Percentiles rank a stretch among this genome's conserved stretches.
phyloP scores from a whole-genome alignment of 225 moss, liverwort and hornwort genomes.

The Polytrichum formosum region DNA sequence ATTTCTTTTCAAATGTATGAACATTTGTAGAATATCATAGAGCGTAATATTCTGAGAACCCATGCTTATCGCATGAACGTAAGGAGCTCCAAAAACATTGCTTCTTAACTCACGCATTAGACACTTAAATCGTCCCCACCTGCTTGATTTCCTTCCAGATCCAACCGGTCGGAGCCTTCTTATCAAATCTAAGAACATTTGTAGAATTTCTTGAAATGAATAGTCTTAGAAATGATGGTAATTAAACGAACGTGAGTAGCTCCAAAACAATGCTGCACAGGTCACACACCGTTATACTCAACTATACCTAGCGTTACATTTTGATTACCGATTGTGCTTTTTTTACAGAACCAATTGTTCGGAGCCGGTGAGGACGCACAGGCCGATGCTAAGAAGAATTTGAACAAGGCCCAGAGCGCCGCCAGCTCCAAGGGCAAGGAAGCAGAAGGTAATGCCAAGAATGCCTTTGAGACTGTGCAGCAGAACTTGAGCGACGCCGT shows the following conservation, averaged over 20 bases:
- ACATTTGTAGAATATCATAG: no score
- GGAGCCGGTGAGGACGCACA: slow-evolving; percentile 27
- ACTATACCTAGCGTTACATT: background rate
- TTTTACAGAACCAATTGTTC: slow-evolving; percentile 29
- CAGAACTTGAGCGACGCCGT: slow-evolving; percentile 25
- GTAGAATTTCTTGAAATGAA: background rate
- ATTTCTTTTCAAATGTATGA: no score
- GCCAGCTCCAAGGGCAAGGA: slow-evolving; percentile 19
- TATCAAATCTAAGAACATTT: no score
- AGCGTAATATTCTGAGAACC: no score
- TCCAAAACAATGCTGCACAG: background rate
- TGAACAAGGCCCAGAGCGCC: slow-evolving; percentile 17
- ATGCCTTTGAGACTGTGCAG: slow-evolving; percentile 2
- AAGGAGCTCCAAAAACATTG: no score
- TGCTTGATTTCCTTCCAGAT: background rate
- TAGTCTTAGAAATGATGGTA: background rate
- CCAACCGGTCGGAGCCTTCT: no score
- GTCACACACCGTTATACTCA: background rate
- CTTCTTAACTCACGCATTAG: background rate
- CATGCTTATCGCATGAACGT: no score
- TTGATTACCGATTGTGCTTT: background rate
- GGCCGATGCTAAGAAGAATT: slow-evolving; percentile 36
- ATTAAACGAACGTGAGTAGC: background rate
- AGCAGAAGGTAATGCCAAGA: slow-evolving; percentile 4
- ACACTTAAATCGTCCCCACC: background rate